These are phyloP conservation scores for Triadica sebifera DNA, from an alignment of 345 rosid species.

Conservation along the genomic window DNA sequence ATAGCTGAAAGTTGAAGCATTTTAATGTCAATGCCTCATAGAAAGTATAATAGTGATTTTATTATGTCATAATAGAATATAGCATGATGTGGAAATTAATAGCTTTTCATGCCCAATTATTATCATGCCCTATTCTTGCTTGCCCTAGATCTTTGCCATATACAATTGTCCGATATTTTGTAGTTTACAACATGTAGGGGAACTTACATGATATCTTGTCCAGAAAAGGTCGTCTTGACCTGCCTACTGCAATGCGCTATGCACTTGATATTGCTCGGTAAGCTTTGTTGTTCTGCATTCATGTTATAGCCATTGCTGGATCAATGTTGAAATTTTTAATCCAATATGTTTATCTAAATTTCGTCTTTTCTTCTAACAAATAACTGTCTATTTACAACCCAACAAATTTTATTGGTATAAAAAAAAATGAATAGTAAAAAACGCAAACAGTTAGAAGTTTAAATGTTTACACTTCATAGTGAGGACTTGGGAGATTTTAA, in stretches of 20 bases:
- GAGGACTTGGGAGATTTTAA: too few species aligned
- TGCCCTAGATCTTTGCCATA: neutral
- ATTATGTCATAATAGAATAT: neutral
- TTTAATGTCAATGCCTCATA: neutral
- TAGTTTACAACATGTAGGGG: slow-evolving; percentile 29
- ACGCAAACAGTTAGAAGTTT: neutral
- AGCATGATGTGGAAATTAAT: neutral
- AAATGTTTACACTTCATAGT: neutral
- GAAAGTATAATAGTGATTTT: too few species aligned
- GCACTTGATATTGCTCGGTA: slow-evolving; percentile 63
- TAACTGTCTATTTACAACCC: neutral
- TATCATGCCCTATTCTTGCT: neutral
- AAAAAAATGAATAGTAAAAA: too few species aligned
- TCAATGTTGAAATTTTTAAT: neutral
- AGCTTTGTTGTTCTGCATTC: neutral
- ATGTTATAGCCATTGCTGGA: neutral
- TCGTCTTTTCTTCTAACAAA: neutral
- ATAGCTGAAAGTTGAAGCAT: neutral
- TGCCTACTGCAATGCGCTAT: slow-evolving; percentile 45
- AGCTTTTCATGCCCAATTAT: neutral
- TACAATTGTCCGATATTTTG: slow-evolving; percentile 2
- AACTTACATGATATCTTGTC: slow-evolving; percentile 39
- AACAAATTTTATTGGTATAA: neutral
- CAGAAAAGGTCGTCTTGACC: slow-evolving; percentile 40
- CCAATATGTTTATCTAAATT: neutral